A percentile compares a stretch with the other conserved stretches of the same genome.
Conservation (phyloP, 768 basidiomycete species). For the Suillus subluteus region DNA sequence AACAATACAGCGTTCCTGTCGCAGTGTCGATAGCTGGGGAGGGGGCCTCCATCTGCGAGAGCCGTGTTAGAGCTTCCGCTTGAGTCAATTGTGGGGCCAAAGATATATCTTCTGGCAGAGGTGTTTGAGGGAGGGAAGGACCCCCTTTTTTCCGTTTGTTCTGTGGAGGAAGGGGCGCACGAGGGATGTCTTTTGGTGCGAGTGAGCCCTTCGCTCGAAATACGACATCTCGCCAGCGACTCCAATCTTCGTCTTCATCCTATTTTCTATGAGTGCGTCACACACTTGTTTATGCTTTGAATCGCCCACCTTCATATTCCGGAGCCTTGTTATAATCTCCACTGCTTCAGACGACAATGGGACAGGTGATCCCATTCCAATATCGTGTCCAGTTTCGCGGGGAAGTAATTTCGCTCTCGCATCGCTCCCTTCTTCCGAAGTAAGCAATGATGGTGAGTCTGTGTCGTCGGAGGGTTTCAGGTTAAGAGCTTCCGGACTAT, state of each 20-base stretch:
- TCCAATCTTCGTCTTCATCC: conserved; percentile 90
- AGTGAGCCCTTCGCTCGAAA: conserved; percentile 75
- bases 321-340: conserved; percentile 72
- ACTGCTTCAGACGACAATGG: conserved; percentile 79
- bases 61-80: conserved; percentile 52
- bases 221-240: conserved; percentile 84
- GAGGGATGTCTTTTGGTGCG: conserved; percentile 32
- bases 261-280: conserved; percentile 28
- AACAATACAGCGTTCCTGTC: conserved; percentile 68
- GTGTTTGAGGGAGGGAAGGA: not conserved
- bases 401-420: conserved; percentile 56
- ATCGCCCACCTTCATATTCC: conserved; percentile 76
- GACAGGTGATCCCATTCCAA: conserved; percentile 86
- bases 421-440: conserved; percentile 10
- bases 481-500: conserved; percentile 51
- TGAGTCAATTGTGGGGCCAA: conserved; percentile 41
- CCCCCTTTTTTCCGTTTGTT: conserved; percentile 66
- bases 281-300: not conserved
- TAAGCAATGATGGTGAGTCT: not conserved
- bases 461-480: not conserved
- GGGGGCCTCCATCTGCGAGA: conserved; percentile 25
- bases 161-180: conserved; percentile 56
- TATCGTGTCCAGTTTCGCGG: conserved; percentile 84
- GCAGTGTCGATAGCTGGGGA: conserved; percentile 39
- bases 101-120: not conserved